Conservation (phyloP, 768 basidiomycete species). For the Mycena albidolilacea region DNA sequence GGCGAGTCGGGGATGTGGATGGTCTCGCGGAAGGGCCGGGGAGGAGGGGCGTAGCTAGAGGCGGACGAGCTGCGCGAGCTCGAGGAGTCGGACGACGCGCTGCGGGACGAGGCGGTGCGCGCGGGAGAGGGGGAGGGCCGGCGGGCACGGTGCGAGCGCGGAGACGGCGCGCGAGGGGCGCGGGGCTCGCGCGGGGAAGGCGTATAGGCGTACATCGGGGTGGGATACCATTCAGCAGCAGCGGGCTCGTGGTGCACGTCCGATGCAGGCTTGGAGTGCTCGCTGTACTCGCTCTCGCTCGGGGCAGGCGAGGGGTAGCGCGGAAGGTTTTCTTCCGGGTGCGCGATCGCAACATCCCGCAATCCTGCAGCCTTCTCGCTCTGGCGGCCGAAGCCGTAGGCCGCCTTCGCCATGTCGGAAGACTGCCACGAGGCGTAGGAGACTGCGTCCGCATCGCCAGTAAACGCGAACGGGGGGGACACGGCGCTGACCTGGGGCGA, state of each 20-base stretch:
- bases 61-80: constrained; percentile 23
- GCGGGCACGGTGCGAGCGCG: constrained; percentile 3
- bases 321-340: constrained; percentile 71
- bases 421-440: constrained; percentile 45
- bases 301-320: constrained; percentile 61
- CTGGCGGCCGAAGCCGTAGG: constrained; percentile 85
- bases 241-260: neutral
- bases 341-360: constrained; percentile 62
- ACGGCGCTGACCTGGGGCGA: constrained; percentile 48
- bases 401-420: constrained; percentile 54
- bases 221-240: neutral
- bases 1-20: constrained; percentile 38
- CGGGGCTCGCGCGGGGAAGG: constrained; percentile 8
- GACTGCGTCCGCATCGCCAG: constrained; percentile 39
- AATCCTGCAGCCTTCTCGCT: constrained; percentile 84
- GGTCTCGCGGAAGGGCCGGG: constrained; percentile 43
- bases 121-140: constrained; percentile 20
- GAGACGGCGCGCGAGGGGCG: constrained; percentile 13
- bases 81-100: constrained; percentile 12
- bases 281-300: constrained; percentile 1
- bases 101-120: constrained; percentile 33
- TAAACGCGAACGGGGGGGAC: constrained; percentile 40
- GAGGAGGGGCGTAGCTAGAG: constrained; percentile 57
- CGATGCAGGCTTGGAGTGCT: neutral
- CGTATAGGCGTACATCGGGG: neutral